Evolutionary conservation across 2,329 filamentous ascomycete species (phyloP).

Genomic region (Pseudogymnoascus destructans): DNA sequence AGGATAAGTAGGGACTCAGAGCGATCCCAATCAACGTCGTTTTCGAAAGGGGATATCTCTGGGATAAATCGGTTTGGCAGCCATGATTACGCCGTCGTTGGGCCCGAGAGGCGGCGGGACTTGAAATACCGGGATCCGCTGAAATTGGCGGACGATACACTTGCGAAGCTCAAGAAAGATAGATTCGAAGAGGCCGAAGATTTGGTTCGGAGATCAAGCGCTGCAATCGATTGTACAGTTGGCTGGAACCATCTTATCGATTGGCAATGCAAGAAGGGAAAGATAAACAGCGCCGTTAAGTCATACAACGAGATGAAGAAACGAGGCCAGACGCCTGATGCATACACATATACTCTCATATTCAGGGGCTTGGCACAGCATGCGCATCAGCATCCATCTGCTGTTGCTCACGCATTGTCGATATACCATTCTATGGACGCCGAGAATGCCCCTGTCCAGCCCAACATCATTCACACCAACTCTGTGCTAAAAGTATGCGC

Average conservation of each 20-base stretch:
- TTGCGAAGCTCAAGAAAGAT: conserved; percentile 42
- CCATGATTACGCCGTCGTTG: neutral
- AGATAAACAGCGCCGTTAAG: conserved; percentile 54
- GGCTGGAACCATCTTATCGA: conserved; percentile 82
- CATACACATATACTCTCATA: conserved; percentile 71
- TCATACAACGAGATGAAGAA: conserved; percentile 99
- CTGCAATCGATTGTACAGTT: conserved; percentile 50
- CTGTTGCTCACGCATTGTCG: conserved; percentile 54
- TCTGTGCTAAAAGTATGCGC: conserved; percentile 75
- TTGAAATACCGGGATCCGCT: conserved; percentile 43
- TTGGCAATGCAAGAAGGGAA: conserved; percentile 49
- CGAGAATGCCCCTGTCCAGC: conserved; percentile 49
- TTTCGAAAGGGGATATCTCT: neutral
- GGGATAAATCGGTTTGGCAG: neutral
- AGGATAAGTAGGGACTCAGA: neutral
- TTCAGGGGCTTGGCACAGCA: conserved; percentile 60
- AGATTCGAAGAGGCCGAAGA: conserved; percentile 53
- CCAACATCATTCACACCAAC: conserved; percentile 75
- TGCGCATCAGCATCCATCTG: conserved; percentile 38
- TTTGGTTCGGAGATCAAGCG: conserved; percentile 57
- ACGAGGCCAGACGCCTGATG: conserved; percentile 64
- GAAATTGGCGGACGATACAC: conserved; percentile 57
- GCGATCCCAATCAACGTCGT: neutral
- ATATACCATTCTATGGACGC: conserved; percentile 65
- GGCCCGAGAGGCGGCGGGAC: neutral